Conservation (phyloP, 345 rosid species). For the Populus alba region DNA sequence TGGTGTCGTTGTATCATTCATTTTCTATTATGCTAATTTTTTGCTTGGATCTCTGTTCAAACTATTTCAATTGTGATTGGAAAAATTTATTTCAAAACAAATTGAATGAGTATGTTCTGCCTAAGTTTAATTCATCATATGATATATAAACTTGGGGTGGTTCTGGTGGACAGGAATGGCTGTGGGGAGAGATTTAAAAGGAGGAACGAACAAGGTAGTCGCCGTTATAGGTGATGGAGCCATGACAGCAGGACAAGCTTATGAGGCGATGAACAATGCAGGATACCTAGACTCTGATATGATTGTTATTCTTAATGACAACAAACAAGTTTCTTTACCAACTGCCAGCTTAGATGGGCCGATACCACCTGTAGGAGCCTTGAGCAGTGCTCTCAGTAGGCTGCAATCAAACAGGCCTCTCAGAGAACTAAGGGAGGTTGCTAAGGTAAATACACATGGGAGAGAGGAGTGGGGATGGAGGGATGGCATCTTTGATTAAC, state of each 20-base stretch:
- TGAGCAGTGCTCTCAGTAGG: slow-evolving; percentile 94
- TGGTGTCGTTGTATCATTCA: not conserved
- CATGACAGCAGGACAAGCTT: slow-evolving; percentile 99
- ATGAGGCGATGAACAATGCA: slow-evolving; percentile 98
- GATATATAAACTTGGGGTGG: not conserved
- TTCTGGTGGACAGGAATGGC: slow-evolving; percentile 75
- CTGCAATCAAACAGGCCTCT: slow-evolving; percentile 93
- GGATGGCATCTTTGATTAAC: not conserved
- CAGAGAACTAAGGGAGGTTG: slow-evolving; percentile 92
- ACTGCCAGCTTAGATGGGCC: slow-evolving; percentile 96
- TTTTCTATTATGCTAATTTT: not conserved
- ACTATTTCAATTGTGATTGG: not conserved
- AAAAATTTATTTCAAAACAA: not conserved
- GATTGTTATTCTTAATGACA: slow-evolving; percentile 96
- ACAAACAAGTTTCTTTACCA: slow-evolving; percentile 95
- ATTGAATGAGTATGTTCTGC: not conserved
- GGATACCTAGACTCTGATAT: slow-evolving; percentile 95
- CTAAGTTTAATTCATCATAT: not conserved
- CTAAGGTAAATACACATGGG: slow-evolving; percentile 55
- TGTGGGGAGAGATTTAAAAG: slow-evolving; percentile 87
- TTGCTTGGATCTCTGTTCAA: not conserved
- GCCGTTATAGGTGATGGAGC: slow-evolving; percentile 97
- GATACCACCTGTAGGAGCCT: slow-evolving; percentile 91
- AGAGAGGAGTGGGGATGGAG: not conserved
- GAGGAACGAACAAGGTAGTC: slow-evolving; percentile 63